phyloP scores from a whole-genome alignment of 495 filamentous ascomycete species.

The Aspergillus nanangensis region DNA sequence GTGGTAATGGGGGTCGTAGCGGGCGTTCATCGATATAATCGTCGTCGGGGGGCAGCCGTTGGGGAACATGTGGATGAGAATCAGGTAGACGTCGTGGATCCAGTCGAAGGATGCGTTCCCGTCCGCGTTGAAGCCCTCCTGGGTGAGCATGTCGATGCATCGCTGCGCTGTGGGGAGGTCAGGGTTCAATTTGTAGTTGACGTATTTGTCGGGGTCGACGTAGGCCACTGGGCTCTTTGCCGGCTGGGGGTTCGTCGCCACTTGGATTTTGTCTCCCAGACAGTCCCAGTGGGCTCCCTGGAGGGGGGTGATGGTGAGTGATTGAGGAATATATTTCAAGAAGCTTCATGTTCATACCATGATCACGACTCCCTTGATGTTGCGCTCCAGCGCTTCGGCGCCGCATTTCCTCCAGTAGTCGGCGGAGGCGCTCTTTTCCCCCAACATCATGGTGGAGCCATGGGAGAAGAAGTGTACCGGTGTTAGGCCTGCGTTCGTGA shows the following conservation, averaged over 20 bases:
- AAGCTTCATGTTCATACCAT: conserved; percentile 40
- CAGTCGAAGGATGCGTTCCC: conserved; percentile 51
- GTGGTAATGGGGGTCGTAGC: conserved; percentile 60
- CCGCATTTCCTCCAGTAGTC: conserved; percentile 60
- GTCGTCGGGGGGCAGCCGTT: conserved; percentile 51
- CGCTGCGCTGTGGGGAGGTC: conserved; percentile 44
- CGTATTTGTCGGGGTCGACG: conserved; percentile 55
- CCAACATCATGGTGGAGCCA: conserved; percentile 65
- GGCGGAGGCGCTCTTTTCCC: conserved; percentile 52
- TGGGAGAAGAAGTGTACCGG: conserved; percentile 66
- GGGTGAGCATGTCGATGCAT: conserved; percentile 38
- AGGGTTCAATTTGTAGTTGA: conserved; percentile 49
- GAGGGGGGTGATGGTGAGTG: neutral
- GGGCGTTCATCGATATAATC: conserved; percentile 52
- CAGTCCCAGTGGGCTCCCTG: conserved; percentile 61
- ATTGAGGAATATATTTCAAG: neutral
- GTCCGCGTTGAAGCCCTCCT: conserved; percentile 45
- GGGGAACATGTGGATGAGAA: conserved; percentile 62
- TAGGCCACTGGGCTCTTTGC: conserved; percentile 54
- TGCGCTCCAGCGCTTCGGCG: conserved; percentile 49
- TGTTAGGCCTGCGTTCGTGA: conserved; percentile 21
- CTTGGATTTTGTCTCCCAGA: conserved; percentile 42
- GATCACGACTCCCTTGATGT: conserved; percentile 56
- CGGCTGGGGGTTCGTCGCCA: conserved; percentile 52
- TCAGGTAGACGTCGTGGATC: conserved; percentile 63